A percentile compares a stretch with the other conserved stretches of the same genome.
These are phyloP conservation scores for Aureobasidium leucospermi DNA, from an alignment of 2,329 filamentous ascomycete genomes.

Conservation along the genomic window DNA sequence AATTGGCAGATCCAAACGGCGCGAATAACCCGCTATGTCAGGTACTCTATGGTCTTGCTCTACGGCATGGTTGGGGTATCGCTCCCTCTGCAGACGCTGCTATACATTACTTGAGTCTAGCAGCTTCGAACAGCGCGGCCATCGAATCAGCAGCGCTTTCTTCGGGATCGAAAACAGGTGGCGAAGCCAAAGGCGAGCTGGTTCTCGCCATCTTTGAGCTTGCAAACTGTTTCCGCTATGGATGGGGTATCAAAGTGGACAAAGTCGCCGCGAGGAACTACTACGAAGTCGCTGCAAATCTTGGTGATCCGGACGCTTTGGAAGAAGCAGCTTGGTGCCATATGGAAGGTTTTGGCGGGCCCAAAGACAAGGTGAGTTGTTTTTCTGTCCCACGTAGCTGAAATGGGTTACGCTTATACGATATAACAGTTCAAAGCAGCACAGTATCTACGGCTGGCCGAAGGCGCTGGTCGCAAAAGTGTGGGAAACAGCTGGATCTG, in stretches of 20 bases:
- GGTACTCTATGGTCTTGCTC: constrained; percentile 86
- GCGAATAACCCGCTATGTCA: constrained; percentile 91
- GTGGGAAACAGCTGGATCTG: constrained; percentile 97
- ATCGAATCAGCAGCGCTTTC: constrained; percentile 80
- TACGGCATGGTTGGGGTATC: constrained; percentile 94
- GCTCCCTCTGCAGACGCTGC: constrained; percentile 63
- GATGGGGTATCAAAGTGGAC: constrained; percentile 86
- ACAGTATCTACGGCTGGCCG: constrained; percentile 85
- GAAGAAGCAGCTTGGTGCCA: constrained; percentile 96
- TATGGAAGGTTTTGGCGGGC: constrained; percentile 90
- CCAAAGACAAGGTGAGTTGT: constrained; percentile 89
- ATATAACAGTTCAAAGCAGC: constrained; percentile 45
- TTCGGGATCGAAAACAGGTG: constrained; percentile 86
- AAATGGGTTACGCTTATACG: background rate
- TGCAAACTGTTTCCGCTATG: constrained; percentile 85
- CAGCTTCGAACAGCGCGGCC: constrained; percentile 80
- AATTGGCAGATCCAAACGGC: constrained; percentile 73
- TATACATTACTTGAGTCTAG: constrained; percentile 76
- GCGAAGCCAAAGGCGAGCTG: constrained; percentile 89
- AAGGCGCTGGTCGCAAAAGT: constrained; percentile 80
- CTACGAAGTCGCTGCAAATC: constrained; percentile 93
- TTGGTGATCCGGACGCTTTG: constrained; percentile 96
- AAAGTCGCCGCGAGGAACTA: constrained; percentile 80
- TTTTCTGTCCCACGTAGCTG: background rate
- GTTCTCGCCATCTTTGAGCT: constrained; percentile 95